A percentile compares a stretch with the other conserved stretches of the same genome.
Evolutionary conservation across 2,329 filamentous ascomycete species (phyloP).

Genomic region (Trichoderma oligosporum): DNA sequence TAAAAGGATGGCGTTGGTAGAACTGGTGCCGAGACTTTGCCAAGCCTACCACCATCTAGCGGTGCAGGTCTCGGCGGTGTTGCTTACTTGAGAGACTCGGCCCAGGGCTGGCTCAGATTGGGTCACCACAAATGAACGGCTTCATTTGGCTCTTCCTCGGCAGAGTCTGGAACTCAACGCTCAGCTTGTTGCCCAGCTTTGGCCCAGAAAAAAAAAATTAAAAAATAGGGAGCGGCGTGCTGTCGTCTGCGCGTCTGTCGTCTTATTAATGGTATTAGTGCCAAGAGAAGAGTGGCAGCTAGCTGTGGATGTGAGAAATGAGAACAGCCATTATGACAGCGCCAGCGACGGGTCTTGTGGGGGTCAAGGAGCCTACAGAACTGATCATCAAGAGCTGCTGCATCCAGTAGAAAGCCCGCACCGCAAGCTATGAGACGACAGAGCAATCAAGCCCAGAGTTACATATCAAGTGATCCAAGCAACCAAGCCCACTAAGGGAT

Average conservation of each 20-base stretch:
- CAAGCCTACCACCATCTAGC: conserved; percentile 17
- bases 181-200: not conserved
- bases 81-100: conserved; percentile 18
- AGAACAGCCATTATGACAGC: not conserved
- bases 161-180: conserved; percentile 13
- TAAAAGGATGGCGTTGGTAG: conserved; percentile 16
- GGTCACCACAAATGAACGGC: not conserved
- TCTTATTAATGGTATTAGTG: conserved; percentile 5
- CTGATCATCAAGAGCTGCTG: not conserved
- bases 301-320: conserved; percentile 13
- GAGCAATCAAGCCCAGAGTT: conserved; percentile 10
- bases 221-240: not conserved
- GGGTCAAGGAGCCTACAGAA: not conserved
- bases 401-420: not conserved
- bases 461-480: not conserved
- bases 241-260: not conserved
- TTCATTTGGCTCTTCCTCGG: conserved; percentile 3
- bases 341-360: conserved; percentile 1
- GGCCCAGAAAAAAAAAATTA: not conserved
- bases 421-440: not conserved
- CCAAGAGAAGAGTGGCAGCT: conserved; percentile 14
- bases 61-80: conserved; percentile 20
- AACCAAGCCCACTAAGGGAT: not conserved
- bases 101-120: not conserved
- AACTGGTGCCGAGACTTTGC: conserved; percentile 21